Percentiles rank a stretch among this genome's conserved stretches.
phyloP scores from a whole-genome alignment of 2,329 filamentous ascomycete genomes.

The Fusarium hostae region DNA sequence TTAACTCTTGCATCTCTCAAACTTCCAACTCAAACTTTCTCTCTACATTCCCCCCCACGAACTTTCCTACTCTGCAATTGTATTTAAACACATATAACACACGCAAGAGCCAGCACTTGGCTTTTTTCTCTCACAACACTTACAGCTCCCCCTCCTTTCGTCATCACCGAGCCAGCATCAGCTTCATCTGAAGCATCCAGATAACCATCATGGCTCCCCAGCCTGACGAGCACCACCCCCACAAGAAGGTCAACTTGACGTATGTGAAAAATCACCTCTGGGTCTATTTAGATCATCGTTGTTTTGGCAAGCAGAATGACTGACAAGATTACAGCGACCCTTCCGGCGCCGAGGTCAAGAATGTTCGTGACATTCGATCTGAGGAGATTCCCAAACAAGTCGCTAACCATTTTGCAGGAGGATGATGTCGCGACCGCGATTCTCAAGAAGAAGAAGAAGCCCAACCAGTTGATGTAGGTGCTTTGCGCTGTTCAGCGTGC shows the following conservation, averaged over 20 bases:
- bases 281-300: background rate
- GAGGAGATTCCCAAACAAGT: conserved; percentile 29
- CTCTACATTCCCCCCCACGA: conserved; percentile 1
- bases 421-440: conserved; percentile 96
- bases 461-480: conserved; percentile 94
- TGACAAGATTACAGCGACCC: conserved; percentile 74
- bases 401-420: conserved; percentile 66
- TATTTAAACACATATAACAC: conserved; percentile 5
- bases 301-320: conserved; percentile 38
- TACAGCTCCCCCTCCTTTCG: conserved; percentile 39
- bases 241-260: conserved; percentile 87
- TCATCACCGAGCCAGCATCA: conserved; percentile 39
- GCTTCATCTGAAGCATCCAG: conserved; percentile 45
- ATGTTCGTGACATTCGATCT: conserved; percentile 65
- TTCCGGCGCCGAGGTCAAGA: conserved; percentile 87
- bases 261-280: conserved; percentile 57
- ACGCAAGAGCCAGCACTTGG: conserved; percentile 32
- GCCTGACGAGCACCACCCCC: conserved; percentile 61
- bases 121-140: conserved; percentile 35
- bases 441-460: conserved; percentile 99
- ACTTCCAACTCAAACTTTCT: conserved; percentile 24
- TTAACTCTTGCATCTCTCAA: conserved; percentile 36
- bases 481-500: background rate
- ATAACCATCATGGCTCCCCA: conserved; percentile 75
- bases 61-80: background rate